These are phyloP conservation scores for Chlorokybus atmophyticus DNA, from an alignment of 139 green algal species.

Conservation along the genomic window DNA sequence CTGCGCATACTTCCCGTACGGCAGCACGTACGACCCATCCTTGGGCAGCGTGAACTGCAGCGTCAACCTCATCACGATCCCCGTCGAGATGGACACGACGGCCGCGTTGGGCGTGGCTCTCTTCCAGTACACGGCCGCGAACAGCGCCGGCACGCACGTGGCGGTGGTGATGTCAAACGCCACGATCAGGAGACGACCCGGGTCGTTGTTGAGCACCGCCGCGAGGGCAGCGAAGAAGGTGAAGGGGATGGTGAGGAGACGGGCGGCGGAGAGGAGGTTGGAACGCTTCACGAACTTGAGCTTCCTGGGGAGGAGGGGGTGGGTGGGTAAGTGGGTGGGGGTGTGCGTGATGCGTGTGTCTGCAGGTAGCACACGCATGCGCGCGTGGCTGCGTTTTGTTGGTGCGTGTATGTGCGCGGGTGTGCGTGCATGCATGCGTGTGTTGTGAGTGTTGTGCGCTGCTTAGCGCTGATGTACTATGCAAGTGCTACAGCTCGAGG, in stretches of 20 bases:
- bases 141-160: slow-evolving; percentile 24
- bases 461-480: too few species aligned
- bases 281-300: slow-evolving; percentile 21
- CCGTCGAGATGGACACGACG: slow-evolving; percentile 10
- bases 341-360: too few species aligned
- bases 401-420: too few species aligned
- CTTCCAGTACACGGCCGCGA: slow-evolving; percentile 25
- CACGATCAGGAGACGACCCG: slow-evolving; percentile 32
- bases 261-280: slow-evolving; percentile 7
- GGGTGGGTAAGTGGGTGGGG: too few species aligned
- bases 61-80: slow-evolving; percentile 21
- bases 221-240: slow-evolving; percentile 20
- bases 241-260: slow-evolving; percentile 28
- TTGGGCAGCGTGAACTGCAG: slow-evolving; percentile 36
- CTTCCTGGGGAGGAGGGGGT: too few species aligned
- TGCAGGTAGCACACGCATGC: too few species aligned
- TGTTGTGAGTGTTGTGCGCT: too few species aligned
- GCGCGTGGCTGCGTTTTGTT: too few species aligned
- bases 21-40: slow-evolving; percentile 29
- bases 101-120: slow-evolving; percentile 27
- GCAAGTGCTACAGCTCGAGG: too few species aligned
- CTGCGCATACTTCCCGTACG: background rate
- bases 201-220: slow-evolving; percentile 8
- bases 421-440: too few species aligned
- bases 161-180: slow-evolving; percentile 35